Evolutionary conservation across 371 early-diverging fungal species (phyloP).

Genomic region (Syncephalis plumigaleata): DNA sequence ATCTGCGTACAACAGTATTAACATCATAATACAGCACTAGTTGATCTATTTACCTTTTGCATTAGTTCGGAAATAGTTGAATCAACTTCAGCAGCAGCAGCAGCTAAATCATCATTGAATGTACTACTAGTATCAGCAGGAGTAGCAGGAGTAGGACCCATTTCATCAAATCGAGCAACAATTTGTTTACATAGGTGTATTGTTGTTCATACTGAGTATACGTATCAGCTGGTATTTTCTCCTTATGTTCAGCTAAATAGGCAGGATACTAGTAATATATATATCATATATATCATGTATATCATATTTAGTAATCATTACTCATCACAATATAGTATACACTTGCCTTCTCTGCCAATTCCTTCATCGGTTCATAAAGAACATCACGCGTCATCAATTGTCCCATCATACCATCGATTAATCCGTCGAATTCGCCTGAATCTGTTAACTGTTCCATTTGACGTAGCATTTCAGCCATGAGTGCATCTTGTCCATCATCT

Average conservation of each 20-base stretch:
- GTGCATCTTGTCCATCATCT: slow-evolving; percentile 41
- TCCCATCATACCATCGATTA: slow-evolving; percentile 78
- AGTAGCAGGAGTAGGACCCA: slow-evolving; percentile 7
- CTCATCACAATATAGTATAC: background rate
- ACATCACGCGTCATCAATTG: slow-evolving; percentile 82
- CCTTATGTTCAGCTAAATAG: slow-evolving; percentile 63
- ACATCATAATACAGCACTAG: background rate
- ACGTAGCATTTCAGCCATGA: slow-evolving; percentile 76
- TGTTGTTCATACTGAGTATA: slow-evolving; percentile 58
- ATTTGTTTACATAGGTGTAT: slow-evolving; percentile 52
- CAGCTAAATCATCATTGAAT: no score
- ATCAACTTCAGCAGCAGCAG: no score
- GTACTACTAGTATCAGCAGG: slow-evolving; percentile 37
- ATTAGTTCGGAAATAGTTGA: slow-evolving; percentile 66
- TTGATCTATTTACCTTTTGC: slow-evolving; percentile 42
- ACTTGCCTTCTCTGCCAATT: slow-evolving; percentile 47
- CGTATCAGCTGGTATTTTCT: slow-evolving; percentile 38
- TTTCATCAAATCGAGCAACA: slow-evolving; percentile 50
- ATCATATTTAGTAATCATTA: slow-evolving; percentile 7
- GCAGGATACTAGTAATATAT: slow-evolving; percentile 47
- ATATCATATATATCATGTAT: background rate
- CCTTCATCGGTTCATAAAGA: slow-evolving; percentile 86
- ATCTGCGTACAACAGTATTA: slow-evolving; percentile 26
- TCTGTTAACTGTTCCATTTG: slow-evolving; percentile 75
- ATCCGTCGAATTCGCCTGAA: slow-evolving; percentile 59